phyloP scores from a whole-genome alignment of 192 early-diverging fungal genomes.

The Mortierella claussenii region DNA sequence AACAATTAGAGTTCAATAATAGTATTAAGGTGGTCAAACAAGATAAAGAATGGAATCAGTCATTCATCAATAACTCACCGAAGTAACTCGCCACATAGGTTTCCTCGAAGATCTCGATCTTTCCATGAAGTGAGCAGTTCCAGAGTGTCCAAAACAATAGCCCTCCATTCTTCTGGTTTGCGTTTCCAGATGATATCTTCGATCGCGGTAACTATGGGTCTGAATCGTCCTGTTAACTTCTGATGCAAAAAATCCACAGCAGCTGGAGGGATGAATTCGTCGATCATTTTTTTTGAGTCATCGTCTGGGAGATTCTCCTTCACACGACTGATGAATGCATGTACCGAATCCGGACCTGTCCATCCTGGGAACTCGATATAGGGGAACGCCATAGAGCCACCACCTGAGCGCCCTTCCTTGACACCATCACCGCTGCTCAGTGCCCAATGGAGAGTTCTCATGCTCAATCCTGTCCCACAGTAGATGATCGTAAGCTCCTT shows the following conservation, averaged over 20 bases:
- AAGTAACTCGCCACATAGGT: slow-evolving; percentile 20
- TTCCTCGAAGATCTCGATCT: slow-evolving; percentile 29
- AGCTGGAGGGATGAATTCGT: slow-evolving; percentile 15
- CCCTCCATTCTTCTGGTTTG: slow-evolving; percentile 11
- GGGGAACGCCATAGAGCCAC: slow-evolving; percentile 9
- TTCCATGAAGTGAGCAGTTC: slow-evolving; percentile 28
- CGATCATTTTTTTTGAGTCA: slow-evolving; percentile 13
- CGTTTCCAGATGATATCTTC: slow-evolving; percentile 23
- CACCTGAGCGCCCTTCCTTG: slow-evolving; percentile 6
- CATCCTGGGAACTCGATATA: slow-evolving; percentile 32
- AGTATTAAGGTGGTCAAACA: too few relatives aligned
- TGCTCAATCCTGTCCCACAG: slow-evolving; percentile 23
- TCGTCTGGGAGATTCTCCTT: slow-evolving; percentile 14
- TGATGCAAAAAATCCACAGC: slow-evolving; percentile 18
- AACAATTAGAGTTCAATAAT: too few relatives aligned
- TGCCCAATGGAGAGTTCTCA: slow-evolving; percentile 21
- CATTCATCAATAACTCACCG: too few relatives aligned
- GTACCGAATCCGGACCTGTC: slow-evolving; percentile 5
- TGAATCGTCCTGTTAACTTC: slow-evolving; percentile 19
- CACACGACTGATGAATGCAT: slow-evolving; percentile 9
- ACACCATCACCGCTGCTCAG: slow-evolving; percentile 18
- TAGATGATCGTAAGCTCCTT: slow-evolving; percentile 31
- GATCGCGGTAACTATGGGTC: slow-evolving; percentile 8
- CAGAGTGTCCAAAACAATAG: slow-evolving; percentile 12
- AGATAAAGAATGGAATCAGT: too few relatives aligned